Conservation (phyloP, 768 basidiomycete genomes). For the Auriscalpium microsporum region DNA sequence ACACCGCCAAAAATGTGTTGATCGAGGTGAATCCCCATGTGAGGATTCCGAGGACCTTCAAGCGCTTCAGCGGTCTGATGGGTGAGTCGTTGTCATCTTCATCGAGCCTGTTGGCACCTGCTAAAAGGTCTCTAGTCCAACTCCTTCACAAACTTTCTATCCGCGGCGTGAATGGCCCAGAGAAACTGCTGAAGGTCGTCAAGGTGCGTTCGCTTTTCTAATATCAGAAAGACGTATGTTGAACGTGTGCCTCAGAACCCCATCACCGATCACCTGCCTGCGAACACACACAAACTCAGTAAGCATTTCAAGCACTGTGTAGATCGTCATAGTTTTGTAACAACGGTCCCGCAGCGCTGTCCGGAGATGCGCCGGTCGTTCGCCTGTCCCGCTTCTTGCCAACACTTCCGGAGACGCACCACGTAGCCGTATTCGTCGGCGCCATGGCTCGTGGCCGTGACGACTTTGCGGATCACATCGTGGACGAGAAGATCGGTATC, state of each 20-base stretch:
- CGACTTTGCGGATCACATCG: slow-evolving; percentile 91
- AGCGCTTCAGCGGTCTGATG: slow-evolving; percentile 97
- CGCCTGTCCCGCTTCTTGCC: slow-evolving; percentile 79
- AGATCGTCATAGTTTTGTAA: slow-evolving; percentile 1
- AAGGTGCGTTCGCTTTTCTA: slow-evolving; percentile 45
- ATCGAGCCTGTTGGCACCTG: background rate
- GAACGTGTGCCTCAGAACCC: slow-evolving; percentile 58
- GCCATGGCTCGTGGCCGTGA: slow-evolving; percentile 97
- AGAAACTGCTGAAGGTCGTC: slow-evolving; percentile 95
- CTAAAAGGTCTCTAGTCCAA: slow-evolving; percentile 61
- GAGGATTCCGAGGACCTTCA: slow-evolving; percentile 95
- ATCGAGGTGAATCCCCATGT: slow-evolving; percentile 99
- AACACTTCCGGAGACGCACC: slow-evolving; percentile 79
- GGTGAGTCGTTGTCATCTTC: slow-evolving; percentile 39
- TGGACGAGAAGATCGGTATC: slow-evolving; percentile 96
- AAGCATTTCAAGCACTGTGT: slow-evolving; percentile 25
- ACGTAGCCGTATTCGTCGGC: slow-evolving; percentile 91
- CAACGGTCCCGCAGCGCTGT: slow-evolving; percentile 51
- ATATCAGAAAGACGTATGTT: background rate
- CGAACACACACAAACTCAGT: slow-evolving; percentile 95
- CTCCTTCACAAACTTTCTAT: slow-evolving; percentile 93
- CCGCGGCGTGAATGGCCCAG: slow-evolving; percentile 90
- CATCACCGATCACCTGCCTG: slow-evolving; percentile 86
- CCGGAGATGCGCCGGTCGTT: slow-evolving; percentile 80
- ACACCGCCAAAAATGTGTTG: slow-evolving; percentile 90